Evolutionary conservation across 257 asterid genomes (phyloP).

Genomic region (Jacaranda mimosifolia): DNA sequence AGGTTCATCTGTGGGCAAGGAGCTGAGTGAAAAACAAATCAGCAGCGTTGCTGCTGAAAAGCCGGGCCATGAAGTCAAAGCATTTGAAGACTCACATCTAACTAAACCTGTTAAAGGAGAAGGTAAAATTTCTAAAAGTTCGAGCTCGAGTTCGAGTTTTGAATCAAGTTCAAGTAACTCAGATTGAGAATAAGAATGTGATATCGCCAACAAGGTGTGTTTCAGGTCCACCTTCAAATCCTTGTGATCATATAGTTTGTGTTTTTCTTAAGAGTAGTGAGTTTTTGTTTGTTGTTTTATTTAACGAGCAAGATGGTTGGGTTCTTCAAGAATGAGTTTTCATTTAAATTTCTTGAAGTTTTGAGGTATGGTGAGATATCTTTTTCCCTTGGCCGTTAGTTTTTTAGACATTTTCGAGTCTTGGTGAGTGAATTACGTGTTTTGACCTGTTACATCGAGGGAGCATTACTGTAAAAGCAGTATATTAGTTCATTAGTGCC

Average conservation of each 20-base stretch:
- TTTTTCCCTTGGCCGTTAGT: background rate
- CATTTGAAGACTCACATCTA: slow-evolving; percentile 25
- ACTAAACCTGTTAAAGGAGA: slow-evolving; percentile 34
- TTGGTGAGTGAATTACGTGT: background rate
- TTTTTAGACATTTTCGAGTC: background rate
- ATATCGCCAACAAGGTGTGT: background rate
- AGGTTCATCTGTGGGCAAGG: slow-evolving; percentile 14
- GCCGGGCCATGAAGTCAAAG: slow-evolving; percentile 11
- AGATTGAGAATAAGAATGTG: slow-evolving; percentile 23
- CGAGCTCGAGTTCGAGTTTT: slow-evolving; percentile 36
- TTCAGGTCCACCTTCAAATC: background rate
- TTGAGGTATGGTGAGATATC: slow-evolving; percentile 12
- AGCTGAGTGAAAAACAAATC: no score
- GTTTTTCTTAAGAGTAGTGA: background rate
- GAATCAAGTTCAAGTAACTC: slow-evolving; percentile 39
- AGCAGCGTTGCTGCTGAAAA: background rate
- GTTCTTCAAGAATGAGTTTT: slow-evolving; percentile 36
- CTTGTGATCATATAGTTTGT: background rate
- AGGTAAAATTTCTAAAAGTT: slow-evolving; percentile 34
- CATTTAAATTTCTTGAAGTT: slow-evolving; percentile 29
- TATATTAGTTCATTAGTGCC: slow-evolving; percentile 15
- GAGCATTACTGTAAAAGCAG: background rate
- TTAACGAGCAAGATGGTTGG: slow-evolving; percentile 16
- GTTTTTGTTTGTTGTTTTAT: slow-evolving; percentile 10
- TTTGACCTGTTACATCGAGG: background rate